Evolutionary conservation across 805 yeast genomes (phyloP), one percentile per base, ranked within the genome.

Genomic region (Wickerhamiella kurtzmanii): DNA sequence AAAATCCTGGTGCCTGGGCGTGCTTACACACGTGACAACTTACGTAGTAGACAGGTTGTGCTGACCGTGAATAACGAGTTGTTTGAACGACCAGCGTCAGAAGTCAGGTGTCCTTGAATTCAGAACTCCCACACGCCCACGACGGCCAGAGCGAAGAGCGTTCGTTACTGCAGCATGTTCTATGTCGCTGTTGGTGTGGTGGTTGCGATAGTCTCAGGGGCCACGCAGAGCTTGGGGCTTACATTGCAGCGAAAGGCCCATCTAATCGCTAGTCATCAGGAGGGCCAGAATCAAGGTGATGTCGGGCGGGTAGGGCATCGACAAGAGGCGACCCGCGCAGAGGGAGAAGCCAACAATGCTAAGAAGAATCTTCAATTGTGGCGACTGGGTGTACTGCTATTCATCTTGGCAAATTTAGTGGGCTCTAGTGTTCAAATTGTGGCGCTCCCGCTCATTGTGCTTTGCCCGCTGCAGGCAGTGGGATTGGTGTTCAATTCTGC

Each of bases 401-500:
- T 87, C 60, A 71, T 87, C 21, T 57, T 74, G 3, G 77, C 94
- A 37, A 87, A 86, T 55, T 65, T 87, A 1, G 65, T 85, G 37
- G 96, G 96, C 1, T 80, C 92, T 2, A 69, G 82, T 17, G 80
- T 86, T 22, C 96, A 87, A 64, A 77, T 87, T 36, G 76, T 92
- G 1, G 81, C 95, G 2, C 67, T 86, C 38, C 96, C 96, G 1
- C 66, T 87, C 50, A 80, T 85, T 40, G 72, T 87, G 2, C 62
- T 86, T 48, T 79, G 87, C 20, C 95, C 95, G 0, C 64, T 86
- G 46, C 95, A 86, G 60, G 85, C 94, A 21, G 76, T 80, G 20
- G 95, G 95, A 0, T 69, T 87, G n/a, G 87, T 86, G 2, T 86
- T 87, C 69, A 87, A 87, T 62, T 76, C 92, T 0, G 62, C 83